These are phyloP conservation scores for Trebouxia sp. DNA, from an alignment of 139 green algal genomes.

Conservation along the genomic window DNA sequence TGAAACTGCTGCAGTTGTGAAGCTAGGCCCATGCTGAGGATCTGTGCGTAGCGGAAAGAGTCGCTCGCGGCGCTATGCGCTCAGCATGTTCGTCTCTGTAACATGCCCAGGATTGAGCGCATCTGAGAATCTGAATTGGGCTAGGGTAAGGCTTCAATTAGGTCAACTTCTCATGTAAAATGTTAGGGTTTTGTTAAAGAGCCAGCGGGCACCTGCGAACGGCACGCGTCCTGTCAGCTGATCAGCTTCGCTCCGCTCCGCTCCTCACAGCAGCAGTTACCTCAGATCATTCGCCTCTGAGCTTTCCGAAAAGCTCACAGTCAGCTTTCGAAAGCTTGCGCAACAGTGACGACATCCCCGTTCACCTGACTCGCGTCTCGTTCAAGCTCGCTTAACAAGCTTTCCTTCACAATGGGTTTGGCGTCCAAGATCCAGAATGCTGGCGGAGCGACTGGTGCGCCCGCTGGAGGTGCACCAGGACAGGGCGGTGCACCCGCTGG, in stretches of 20 bases:
- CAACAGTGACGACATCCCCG: neutral
- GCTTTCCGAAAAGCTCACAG: neutral
- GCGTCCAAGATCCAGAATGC: constrained; percentile 1
- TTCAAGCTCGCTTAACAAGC: neutral
- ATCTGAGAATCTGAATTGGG: constrained; percentile 9
- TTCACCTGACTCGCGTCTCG: neutral
- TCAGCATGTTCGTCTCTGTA: too few species aligned
- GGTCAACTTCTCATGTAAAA: too few species aligned
- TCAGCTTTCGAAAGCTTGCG: neutral
- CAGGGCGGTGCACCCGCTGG: neutral
- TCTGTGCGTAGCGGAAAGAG: too few species aligned
- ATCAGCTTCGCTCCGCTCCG: neutral
- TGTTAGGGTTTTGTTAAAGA: too few species aligned
- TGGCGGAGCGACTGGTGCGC: neutral
- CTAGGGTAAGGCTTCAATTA: too few species aligned
- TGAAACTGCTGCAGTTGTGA: constrained; percentile 21
- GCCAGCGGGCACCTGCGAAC: neutral
- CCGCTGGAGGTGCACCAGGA: too few species aligned
- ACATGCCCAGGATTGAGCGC: too few species aligned
- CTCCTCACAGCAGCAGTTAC: too few species aligned
- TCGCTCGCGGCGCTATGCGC: too few species aligned
- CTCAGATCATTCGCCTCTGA: neutral
- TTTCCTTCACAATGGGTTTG: neutral
- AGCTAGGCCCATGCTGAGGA: constrained; percentile 6
- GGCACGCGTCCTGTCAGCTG: neutral